These are phyloP conservation scores for Blastocystis sp. DNA, from an alignment of 352 stramenopile genomes.

Conservation along the genomic window DNA sequence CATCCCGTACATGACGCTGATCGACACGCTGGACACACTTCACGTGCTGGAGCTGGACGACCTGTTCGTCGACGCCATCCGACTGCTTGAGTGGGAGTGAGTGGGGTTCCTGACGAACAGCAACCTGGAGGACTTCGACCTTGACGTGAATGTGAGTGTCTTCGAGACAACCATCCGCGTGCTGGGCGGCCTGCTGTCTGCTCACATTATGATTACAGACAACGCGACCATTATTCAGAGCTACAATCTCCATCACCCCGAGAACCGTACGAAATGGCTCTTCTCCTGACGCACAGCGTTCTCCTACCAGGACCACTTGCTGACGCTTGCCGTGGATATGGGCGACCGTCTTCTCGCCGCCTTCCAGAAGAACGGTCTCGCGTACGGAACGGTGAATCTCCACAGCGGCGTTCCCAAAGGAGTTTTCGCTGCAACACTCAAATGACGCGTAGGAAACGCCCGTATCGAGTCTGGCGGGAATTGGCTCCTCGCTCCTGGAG, in stretches of 20 bases:
- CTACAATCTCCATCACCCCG: conserved; percentile 38
- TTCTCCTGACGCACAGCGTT: background rate
- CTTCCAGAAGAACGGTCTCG: conserved; percentile 93
- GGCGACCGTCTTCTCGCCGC: conserved; percentile 90
- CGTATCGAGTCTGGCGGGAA: conserved; percentile 91
- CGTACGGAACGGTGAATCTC: conserved; percentile 94
- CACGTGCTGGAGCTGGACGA: conserved; percentile 83
- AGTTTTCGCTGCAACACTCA: conserved; percentile 29
- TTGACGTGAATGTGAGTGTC: conserved; percentile 87
- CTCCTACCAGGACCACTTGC: conserved; percentile 82
- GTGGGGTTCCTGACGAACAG: background rate
- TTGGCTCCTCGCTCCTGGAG: conserved; percentile 93
- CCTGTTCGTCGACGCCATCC: conserved; percentile 82
- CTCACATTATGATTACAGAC: conserved; percentile 83
- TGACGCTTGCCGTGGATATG: conserved; percentile 91
- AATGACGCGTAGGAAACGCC: conserved; percentile 82
- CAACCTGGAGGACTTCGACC: conserved; percentile 80
- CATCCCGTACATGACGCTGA: conserved; percentile 80
- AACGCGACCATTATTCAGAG: conserved; percentile 75
- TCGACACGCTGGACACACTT: conserved; percentile 88
- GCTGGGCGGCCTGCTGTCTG: conserved; percentile 87
- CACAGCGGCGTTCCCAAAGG: conserved; percentile 84
- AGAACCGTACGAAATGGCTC: background rate
- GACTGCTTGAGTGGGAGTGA: conserved; percentile 5
- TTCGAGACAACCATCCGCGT: conserved; percentile 91